These are phyloP conservation scores for Teunomyces funiuensis DNA, from an alignment of 805 yeast genomes.

Conservation along the genomic window DNA sequence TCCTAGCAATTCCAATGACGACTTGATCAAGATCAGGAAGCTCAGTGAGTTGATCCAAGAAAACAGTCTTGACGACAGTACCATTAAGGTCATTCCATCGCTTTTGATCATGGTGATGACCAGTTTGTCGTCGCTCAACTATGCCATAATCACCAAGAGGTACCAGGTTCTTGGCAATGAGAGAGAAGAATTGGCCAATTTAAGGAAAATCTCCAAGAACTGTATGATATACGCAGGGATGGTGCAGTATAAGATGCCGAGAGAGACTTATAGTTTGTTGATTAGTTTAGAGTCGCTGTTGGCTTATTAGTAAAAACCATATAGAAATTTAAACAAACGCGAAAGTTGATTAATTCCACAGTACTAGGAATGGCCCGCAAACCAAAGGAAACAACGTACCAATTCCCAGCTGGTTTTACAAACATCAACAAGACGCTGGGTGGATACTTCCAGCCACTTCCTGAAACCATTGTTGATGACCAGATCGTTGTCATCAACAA, in stretches of 20 bases:
- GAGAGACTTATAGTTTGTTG: constrained; percentile 72
- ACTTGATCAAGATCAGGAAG: constrained; percentile 58
- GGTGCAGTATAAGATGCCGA: constrained; percentile 89
- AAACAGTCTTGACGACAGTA: constrained; percentile 60
- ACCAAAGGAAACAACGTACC: constrained; percentile 10
- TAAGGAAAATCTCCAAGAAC: constrained; percentile 68
- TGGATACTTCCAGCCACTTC: constrained; percentile 19
- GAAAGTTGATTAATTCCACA: not conserved
- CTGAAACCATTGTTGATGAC: constrained; percentile 25
- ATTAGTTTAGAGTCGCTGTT: constrained; percentile 59
- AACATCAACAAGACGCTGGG: constrained; percentile 10
- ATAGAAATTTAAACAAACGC: not conserved
- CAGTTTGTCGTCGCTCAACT: constrained; percentile 60
- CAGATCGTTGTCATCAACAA: constrained; percentile 44
- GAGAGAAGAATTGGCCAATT: constrained; percentile 50
- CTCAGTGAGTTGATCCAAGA: constrained; percentile 64
- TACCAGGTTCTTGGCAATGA: constrained; percentile 48
- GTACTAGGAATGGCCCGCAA: not conserved
- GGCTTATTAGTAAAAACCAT: not conserved
- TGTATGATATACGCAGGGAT: constrained; percentile 95
- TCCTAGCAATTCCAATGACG: constrained; percentile 53
- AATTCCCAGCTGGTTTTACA: constrained; percentile 18
- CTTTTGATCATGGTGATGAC: constrained; percentile 80
- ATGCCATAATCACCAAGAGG: constrained; percentile 41
- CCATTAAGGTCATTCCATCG: constrained; percentile 78